Conservation (phyloP, 441 rosid species). For the Adansonia grandidieri region DNA sequence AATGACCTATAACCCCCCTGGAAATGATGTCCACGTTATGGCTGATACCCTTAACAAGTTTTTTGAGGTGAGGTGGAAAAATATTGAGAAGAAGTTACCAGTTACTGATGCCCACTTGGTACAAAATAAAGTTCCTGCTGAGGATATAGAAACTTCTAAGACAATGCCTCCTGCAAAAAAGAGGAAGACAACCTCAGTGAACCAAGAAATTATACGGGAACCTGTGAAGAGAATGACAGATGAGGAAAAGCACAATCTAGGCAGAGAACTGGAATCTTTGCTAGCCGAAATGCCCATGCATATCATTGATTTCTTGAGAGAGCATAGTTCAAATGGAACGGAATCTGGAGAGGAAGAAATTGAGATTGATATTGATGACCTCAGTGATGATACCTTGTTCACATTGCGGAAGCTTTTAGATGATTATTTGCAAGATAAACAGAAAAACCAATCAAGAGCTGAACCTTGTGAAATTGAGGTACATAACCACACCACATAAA, state of each 20-base stretch:
- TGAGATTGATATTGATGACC: slow-evolving; percentile 73
- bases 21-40: slow-evolving; percentile 66
- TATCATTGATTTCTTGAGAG: slow-evolving; percentile 64
- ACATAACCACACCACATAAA: slow-evolving; percentile 6
- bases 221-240: slow-evolving; percentile 55
- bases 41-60: slow-evolving; percentile 58
- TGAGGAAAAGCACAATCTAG: slow-evolving; percentile 58
- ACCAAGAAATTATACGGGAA: slow-evolving; percentile 44
- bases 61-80: slow-evolving; percentile 67
- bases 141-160: slow-evolving; percentile 42
- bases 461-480: slow-evolving; percentile 79
- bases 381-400: slow-evolving; percentile 60
- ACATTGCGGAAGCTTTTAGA: slow-evolving; percentile 55
- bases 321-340: slow-evolving; percentile 60
- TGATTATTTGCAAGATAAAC: slow-evolving; percentile 56
- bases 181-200: slow-evolving; percentile 51
- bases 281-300: slow-evolving; percentile 60
- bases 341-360: slow-evolving; percentile 65
- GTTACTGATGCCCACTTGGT: slow-evolving; percentile 36
- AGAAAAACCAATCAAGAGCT: slow-evolving; percentile 44
- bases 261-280: slow-evolving; percentile 58
- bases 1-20: slow-evolving; percentile 73
- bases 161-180: slow-evolving; percentile 52
- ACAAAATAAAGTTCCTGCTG: slow-evolving; percentile 37
- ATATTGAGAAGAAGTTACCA: slow-evolving; percentile 55